Evolutionary conservation across 176 grass and related monocot species (phyloP), one percentile per base, ranked within the genome.

Genomic region (Bromus sterilis): DNA sequence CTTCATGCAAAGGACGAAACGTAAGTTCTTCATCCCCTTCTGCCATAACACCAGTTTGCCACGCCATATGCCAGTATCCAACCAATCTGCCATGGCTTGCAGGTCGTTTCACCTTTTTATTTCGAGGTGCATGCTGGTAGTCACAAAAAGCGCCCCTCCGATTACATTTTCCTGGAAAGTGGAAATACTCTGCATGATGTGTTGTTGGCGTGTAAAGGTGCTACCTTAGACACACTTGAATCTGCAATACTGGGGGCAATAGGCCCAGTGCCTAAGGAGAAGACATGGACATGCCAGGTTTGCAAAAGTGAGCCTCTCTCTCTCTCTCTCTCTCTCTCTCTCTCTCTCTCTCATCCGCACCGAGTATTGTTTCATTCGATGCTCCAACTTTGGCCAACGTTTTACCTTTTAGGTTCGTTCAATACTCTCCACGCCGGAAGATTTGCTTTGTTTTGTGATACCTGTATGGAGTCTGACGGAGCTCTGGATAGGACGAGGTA

Each of bases 121-220:
- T 94, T 94, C 28, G 89, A 94, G 83, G 88, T 89, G 66, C 92
- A 94, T 94, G 92, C 92, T 71, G 92, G 92, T 56, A 94, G 92
- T 42, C 71, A 80, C 26, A 94, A 94, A 66, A 94, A 94, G 77
- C 92, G 88, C 20, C 92, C 92, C 11, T 90, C 92, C 0, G 86
- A 94, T 78, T 91, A 88, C 66, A 94, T 94, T 81, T 78, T 84
- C 86, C 82, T 94, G 42, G 75, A 89, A 70, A 94, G 81, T 75
- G 92, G 92, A 83, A 91, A 75, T 63, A 89, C 82, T 88, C 83
- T 94, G 29, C 83, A 86, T 81, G 89, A 88, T 81, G 69, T 94
- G 49, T 34, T 94, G 57, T 84, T 64, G 49, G 71, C 77, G 33
- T 91, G 92, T 15, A 5, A 58, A 69, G 49, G 39, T 89, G 80